phyloP scores from a whole-genome alignment of 371 early-diverging fungal genomes.

The Mucor racemosus region DNA sequence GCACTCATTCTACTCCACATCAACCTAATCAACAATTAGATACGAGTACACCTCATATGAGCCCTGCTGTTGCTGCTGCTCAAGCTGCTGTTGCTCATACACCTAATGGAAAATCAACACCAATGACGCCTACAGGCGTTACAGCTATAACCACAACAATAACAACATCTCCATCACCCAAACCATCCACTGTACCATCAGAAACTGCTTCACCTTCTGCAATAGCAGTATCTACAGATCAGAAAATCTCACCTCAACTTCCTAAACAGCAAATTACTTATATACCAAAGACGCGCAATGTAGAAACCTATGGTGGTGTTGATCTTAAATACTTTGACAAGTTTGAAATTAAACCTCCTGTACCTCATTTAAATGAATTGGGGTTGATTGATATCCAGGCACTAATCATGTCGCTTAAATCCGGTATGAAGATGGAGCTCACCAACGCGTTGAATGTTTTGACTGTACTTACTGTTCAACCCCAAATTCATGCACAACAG shows the following conservation, averaged over 20 bases:
- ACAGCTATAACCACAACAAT: neutral
- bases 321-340: constrained; percentile 71
- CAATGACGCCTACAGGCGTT: neutral
- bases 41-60: constrained; percentile 20
- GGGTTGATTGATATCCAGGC: constrained; percentile 78
- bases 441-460: constrained; percentile 75
- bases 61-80: constrained; percentile 9
- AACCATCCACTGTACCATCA: constrained; percentile 11
- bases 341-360: constrained; percentile 58
- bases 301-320: constrained; percentile 78
- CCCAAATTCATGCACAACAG: constrained; percentile 20
- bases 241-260: neutral
- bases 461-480: constrained; percentile 58
- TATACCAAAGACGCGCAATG: constrained; percentile 54
- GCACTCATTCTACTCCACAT: constrained; percentile 41
- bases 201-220: neutral
- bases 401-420: constrained; percentile 75
- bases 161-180: constrained; percentile 19
- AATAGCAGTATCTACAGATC: neutral
- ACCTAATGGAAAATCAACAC: neutral
- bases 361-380: constrained; percentile 64
- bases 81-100: neutral
- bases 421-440: constrained; percentile 74
- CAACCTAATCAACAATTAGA: constrained; percentile 43
- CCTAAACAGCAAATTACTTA: constrained; percentile 34